A percentile compares a stretch with the other conserved stretches of the same genome.
phyloP scores from a whole-genome alignment of 2,329 filamentous ascomycete species.

The Kalaharituber pfeilii region DNA sequence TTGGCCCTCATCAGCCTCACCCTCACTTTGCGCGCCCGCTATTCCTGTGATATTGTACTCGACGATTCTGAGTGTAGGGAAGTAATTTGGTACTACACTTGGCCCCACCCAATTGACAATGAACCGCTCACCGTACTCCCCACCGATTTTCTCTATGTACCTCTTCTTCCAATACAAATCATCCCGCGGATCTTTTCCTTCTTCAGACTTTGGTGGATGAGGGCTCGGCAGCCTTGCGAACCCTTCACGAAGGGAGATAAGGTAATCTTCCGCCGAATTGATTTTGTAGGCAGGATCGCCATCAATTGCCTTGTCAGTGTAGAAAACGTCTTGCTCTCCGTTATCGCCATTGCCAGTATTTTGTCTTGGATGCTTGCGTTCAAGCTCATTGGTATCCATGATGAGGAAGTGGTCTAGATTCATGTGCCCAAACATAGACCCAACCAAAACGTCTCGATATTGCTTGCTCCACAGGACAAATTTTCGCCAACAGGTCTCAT shows the following conservation, averaged over 20 bases:
- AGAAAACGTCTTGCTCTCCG: too few relatives aligned
- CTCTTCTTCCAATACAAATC: conserved; percentile 35
- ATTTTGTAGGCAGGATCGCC: conserved; percentile 26
- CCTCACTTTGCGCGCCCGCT: neutral
- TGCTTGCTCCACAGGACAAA: conserved; percentile 81
- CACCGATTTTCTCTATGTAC: conserved; percentile 52
- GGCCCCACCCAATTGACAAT: conserved; percentile 64
- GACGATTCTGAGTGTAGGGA: conserved; percentile 72
- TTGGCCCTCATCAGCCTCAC: neutral
- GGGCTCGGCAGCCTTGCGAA: conserved; percentile 60
- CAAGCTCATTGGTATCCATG: conserved; percentile 64
- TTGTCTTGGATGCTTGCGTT: conserved; percentile 25
- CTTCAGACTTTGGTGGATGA: conserved; percentile 12
- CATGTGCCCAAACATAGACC: conserved; percentile 75
- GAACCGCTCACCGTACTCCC: conserved; percentile 69
- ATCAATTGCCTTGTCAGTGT: conserved; percentile 30
- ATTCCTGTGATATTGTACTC: conserved; percentile 83
- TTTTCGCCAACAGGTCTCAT: conserved; percentile 76
- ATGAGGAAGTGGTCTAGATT: conserved; percentile 96
- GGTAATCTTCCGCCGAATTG: conserved; percentile 57
- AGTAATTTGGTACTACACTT: conserved; percentile 84
- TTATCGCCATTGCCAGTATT: neutral
- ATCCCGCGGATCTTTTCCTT: conserved; percentile 18
- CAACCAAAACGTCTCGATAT: conserved; percentile 76
- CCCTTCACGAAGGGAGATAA: conserved; percentile 55